Percentiles rank a stretch among this genome's conserved stretches.
Conservation (phyloP, 2,329 filamentous ascomycete species). For the Aspergillus unguis region DNA sequence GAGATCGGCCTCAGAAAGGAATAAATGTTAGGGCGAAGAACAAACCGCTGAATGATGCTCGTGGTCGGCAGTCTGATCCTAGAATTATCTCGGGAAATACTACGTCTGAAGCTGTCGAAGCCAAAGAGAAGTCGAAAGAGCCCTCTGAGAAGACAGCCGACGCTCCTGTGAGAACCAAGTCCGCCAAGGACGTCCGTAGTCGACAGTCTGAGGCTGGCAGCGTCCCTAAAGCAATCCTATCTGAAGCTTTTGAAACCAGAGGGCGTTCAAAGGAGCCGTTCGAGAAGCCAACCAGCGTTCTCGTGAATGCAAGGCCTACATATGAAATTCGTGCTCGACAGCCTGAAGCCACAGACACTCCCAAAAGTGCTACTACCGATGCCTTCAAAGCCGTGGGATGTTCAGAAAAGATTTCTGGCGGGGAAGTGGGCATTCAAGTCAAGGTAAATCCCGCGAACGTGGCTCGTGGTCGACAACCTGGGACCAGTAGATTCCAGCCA, state of each 20-base stretch:
- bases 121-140: neutral
- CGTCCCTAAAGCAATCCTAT: neutral
- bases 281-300: too few relatives aligned
- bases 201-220: neutral
- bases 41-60: neutral
- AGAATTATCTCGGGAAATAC: neutral
- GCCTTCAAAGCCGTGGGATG: too few relatives aligned
- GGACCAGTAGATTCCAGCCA: too few relatives aligned
- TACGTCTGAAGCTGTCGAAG: neutral
- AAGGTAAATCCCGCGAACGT: too few relatives aligned
- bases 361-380: too few relatives aligned
- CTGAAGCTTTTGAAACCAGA: neutral
- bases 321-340: too few relatives aligned
- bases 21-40: neutral
- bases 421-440: too few relatives aligned
- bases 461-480: too few relatives aligned
- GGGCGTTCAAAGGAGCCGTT: too few relatives aligned
- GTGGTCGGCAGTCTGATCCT: neutral
- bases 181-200: neutral
- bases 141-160: neutral
- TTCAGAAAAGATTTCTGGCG: too few relatives aligned
- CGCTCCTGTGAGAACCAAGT: neutral
- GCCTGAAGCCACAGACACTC: too few relatives aligned
- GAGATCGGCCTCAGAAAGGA: neutral
- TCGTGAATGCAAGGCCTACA: too few relatives aligned